Conservation (phyloP, 1,139 yeast species). For the Candida sanyaensis region DNA sequence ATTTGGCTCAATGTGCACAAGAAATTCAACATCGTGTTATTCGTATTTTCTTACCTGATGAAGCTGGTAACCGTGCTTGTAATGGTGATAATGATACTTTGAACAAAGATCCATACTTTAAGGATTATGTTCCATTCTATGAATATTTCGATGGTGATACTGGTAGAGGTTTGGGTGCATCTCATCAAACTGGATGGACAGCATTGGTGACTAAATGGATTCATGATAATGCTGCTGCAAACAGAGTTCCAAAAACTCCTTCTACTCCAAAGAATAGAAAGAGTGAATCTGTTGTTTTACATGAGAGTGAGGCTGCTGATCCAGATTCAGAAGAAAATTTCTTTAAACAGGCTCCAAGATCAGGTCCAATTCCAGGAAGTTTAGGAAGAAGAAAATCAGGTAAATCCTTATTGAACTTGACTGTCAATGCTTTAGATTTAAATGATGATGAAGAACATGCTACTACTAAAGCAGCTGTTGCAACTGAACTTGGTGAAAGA, state of each 20-base stretch:
- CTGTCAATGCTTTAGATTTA: conserved; percentile 66
- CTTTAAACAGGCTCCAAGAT: conserved; percentile 38
- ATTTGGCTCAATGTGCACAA: conserved; percentile 91
- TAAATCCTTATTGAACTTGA: conserved; percentile 65
- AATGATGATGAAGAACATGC: conserved; percentile 56
- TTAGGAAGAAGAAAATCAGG: conserved; percentile 70
- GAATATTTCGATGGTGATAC: conserved; percentile 96
- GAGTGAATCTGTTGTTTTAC: conserved; percentile 29
- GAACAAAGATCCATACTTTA: conserved; percentile 72
- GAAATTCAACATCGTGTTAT: conserved; percentile 87
- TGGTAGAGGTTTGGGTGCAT: conserved; percentile 93
- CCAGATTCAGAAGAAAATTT: conserved; percentile 38
- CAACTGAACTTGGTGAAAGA: conserved; percentile 17
- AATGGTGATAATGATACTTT: conserved; percentile 68
- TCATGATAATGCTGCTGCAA: conserved; percentile 83
- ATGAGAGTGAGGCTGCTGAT: conserved; percentile 21
- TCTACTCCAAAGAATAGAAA: conserved; percentile 37
- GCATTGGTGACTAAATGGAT: conserved; percentile 92
- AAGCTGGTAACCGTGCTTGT: conserved; percentile 73
- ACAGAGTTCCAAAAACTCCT: conserved; percentile 55
- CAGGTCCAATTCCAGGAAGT: conserved; percentile 57
- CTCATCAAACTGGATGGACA: conserved; percentile 98
- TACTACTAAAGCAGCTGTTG: conserved; percentile 20
- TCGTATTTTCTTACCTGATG: conserved; percentile 74
- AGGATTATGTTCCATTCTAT: conserved; percentile 76